A percentile compares a stretch with the other conserved stretches of the same genome.
Conservation (phyloP, 139 green algal species). For the Zygnema cylindricum region DNA sequence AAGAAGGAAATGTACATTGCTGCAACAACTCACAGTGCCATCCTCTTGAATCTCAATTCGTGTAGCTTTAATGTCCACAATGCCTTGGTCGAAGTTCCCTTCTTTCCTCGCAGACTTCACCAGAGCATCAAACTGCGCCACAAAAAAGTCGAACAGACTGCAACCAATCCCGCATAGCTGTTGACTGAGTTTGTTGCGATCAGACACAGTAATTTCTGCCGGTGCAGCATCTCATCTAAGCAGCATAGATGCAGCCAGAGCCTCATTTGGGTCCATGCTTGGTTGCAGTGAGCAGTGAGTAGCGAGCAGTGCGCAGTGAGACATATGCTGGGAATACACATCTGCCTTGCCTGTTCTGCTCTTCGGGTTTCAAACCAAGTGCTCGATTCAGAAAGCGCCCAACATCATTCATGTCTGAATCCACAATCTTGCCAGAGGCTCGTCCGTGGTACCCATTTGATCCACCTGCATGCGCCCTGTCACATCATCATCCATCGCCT, state of each 20-base stretch:
- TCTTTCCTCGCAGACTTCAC: constrained; percentile 63
- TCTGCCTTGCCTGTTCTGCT: constrained; percentile 69
- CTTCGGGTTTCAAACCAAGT: constrained; percentile 72
- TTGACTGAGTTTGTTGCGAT: too few relatives aligned
- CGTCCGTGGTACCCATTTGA: neutral
- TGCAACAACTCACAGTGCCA: neutral
- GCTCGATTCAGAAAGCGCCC: constrained; percentile 76
- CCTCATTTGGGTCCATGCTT: too few relatives aligned
- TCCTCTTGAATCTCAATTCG: constrained; percentile 23
- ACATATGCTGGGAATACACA: too few relatives aligned
- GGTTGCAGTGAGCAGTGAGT: too few relatives aligned
- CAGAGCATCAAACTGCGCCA: constrained; percentile 64
- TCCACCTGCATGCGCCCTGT: neutral
- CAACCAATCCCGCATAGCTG: neutral
- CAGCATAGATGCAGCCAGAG: too few relatives aligned
- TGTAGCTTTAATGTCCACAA: constrained; percentile 65
- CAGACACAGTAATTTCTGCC: too few relatives aligned
- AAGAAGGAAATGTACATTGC: neutral
- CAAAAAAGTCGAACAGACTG: constrained; percentile 74
- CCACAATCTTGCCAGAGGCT: constrained; percentile 31
- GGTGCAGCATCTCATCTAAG: too few relatives aligned
- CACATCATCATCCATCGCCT: neutral
- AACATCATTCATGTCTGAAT: constrained; percentile 54
- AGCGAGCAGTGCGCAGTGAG: too few relatives aligned
- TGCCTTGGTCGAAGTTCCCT: constrained; percentile 73